Conservation (phyloP, 768 basidiomycete species). For the Suillus clintonianus region DNA sequence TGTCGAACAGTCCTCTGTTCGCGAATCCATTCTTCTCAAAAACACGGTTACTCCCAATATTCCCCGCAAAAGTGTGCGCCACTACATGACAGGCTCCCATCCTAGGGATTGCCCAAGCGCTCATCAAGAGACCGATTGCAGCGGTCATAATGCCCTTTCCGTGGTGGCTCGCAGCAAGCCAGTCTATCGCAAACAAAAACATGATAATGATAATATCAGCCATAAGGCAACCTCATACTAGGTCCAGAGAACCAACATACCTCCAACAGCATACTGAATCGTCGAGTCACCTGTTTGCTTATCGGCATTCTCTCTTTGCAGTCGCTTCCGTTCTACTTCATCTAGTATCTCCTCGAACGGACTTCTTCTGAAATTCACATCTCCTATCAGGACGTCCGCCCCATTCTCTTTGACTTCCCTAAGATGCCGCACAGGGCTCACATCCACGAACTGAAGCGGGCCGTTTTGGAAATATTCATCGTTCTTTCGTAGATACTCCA, state of each 20-base stretch:
- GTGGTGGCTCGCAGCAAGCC: constrained; percentile 60
- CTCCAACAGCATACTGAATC: constrained; percentile 63
- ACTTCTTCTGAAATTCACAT: constrained; percentile 26
- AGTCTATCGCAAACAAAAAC: constrained; percentile 44
- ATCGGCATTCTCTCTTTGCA: constrained; percentile 42
- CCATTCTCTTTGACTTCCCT: constrained; percentile 60
- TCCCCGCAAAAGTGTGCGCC: constrained; percentile 49
- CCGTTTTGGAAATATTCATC: constrained; percentile 18
- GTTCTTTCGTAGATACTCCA: constrained; percentile 21
- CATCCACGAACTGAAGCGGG: constrained; percentile 37
- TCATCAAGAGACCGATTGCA: constrained; percentile 54
- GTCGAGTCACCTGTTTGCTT: constrained; percentile 50
- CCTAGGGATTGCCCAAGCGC: constrained; percentile 62
- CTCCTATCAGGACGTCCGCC: constrained; percentile 54
- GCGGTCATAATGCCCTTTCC: constrained; percentile 73
- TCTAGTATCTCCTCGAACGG: constrained; percentile 34
- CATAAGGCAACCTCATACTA: neutral
- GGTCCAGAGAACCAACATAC: constrained; percentile 34
- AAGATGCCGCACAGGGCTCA: constrained; percentile 50
- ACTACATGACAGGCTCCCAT: constrained; percentile 53
- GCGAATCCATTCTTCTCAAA: constrained; percentile 69
- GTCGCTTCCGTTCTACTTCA: constrained; percentile 35
- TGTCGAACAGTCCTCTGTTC: constrained; percentile 38
- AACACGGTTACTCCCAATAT: constrained; percentile 61
- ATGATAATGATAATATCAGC: neutral